These are phyloP conservation scores for Filobasidium wieringae DNA, from an alignment of 768 basidiomycete species.

Conservation along the genomic window DNA sequence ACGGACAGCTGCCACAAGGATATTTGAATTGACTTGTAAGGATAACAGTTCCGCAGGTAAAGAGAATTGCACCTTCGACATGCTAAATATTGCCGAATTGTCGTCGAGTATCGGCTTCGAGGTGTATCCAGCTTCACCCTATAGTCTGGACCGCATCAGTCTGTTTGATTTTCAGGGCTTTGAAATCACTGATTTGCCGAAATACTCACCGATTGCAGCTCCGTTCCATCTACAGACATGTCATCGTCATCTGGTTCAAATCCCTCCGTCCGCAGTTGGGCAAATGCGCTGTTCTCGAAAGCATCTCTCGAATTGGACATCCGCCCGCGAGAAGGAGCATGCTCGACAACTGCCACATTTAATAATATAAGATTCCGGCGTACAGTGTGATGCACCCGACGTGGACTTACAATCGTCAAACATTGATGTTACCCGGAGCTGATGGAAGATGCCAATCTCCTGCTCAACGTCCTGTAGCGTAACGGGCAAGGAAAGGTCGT, in stretches of 20 bases:
- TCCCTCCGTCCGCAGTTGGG: slow-evolving; percentile 54
- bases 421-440: too few species aligned
- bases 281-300: slow-evolving; percentile 14
- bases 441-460: too few species aligned
- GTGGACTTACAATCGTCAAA: slow-evolving; percentile 43
- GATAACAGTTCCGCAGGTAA: slow-evolving; percentile 73
- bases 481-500: too few species aligned
- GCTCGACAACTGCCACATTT: slow-evolving; percentile 62
- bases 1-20: slow-evolving; percentile 69
- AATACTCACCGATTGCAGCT: slow-evolving; percentile 42
- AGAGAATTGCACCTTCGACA: slow-evolving; percentile 61
- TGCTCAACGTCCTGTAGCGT: too few species aligned
- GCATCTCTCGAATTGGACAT: slow-evolving; percentile 27
- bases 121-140: slow-evolving; percentile 40
- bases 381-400: background rate
- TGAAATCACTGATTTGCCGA: background rate
- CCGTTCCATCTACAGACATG: slow-evolving; percentile 39
- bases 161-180: too few species aligned
- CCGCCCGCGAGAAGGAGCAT: slow-evolving; percentile 48
- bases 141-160: slow-evolving; percentile 15
- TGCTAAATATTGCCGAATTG: slow-evolving; percentile 26
- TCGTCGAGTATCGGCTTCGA: slow-evolving; percentile 17
- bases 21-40: slow-evolving; percentile 72
- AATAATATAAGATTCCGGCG: background rate
- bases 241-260: slow-evolving; percentile 61